Conservation (phyloP, 1,139 yeast species). For the Kodamaea sp. region DNA sequence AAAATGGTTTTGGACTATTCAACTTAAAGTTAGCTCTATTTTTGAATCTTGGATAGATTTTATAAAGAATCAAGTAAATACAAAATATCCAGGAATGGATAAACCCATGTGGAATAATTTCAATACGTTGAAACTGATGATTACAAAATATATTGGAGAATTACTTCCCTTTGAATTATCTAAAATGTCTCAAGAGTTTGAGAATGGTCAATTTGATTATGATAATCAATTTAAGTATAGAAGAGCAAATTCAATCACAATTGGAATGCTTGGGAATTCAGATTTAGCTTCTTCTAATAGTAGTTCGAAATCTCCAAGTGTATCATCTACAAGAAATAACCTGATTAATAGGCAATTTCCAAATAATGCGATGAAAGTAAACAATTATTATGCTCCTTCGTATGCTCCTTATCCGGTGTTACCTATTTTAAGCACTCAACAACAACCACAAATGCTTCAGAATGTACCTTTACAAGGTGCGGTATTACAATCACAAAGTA, state of each 20-base stretch:
- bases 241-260: constrained; percentile 13
- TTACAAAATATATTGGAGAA: constrained; percentile 18
- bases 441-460: not conserved
- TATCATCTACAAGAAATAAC: constrained; percentile 7
- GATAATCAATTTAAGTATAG: constrained; percentile 6
- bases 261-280: constrained; percentile 10
- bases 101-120: constrained; percentile 13
- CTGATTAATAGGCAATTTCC: constrained; percentile 2
- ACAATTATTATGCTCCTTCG: constrained; percentile 6
- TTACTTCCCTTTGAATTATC: constrained; percentile 13
- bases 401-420: constrained; percentile 3
- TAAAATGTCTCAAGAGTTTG: constrained; percentile 3
- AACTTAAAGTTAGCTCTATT: constrained; percentile 23
- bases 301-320: constrained; percentile 3
- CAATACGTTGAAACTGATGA: constrained; percentile 13
- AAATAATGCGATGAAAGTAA: not conserved
- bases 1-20: constrained; percentile 27
- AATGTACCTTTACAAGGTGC: not conserved
- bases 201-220: constrained; percentile 6
- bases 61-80: constrained; percentile 11
- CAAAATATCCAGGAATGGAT: constrained; percentile 7
- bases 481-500: constrained; percentile 1
- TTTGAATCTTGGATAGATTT: constrained; percentile 27
- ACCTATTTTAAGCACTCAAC: constrained; percentile 7
- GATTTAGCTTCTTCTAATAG: not conserved